These are phyloP conservation scores for Pinguiococcus pyrenoidosus DNA, from an alignment of 108 stramenopile species.

Conservation along the genomic window DNA sequence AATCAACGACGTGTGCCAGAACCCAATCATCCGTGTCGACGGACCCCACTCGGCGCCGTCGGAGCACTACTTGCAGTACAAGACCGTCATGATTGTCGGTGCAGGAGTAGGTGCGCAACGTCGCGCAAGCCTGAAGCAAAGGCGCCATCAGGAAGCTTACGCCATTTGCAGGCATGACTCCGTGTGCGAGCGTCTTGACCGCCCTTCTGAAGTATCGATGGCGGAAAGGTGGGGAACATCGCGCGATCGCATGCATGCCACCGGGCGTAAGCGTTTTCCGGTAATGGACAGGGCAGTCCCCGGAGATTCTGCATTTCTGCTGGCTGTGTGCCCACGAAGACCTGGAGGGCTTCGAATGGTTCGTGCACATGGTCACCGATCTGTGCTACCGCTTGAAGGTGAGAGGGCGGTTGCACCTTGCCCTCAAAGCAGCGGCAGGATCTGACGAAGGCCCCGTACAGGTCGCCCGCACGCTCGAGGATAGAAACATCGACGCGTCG, in stretches of 20 bases:
- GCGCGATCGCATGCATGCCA: too few relatives aligned
- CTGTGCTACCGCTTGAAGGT: too few relatives aligned
- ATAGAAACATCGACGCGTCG: too few relatives aligned
- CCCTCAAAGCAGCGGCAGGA: too few relatives aligned
- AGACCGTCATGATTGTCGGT: constrained; percentile 15
- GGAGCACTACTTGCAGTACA: constrained; percentile 19
- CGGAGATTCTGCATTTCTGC: constrained; percentile 28
- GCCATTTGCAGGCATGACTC: constrained; percentile 37
- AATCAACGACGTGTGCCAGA: constrained; percentile 13
- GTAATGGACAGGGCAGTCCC: too few relatives aligned
- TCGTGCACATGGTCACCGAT: constrained; percentile 11
- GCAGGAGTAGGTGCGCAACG: too few relatives aligned
- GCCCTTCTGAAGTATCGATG: constrained; percentile 27
- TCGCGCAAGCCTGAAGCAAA: too few relatives aligned
- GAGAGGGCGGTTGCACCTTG: too few relatives aligned
- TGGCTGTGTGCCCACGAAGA: constrained; percentile 28
- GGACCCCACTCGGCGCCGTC: constrained; percentile 30
- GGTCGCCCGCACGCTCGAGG: too few relatives aligned
- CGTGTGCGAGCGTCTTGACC: constrained; percentile 18
- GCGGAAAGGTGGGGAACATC: constrained; percentile 29
- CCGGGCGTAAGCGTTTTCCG: too few relatives aligned
- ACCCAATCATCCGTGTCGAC: constrained; percentile 24
- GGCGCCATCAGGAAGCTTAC: too few relatives aligned
- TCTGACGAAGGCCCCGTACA: too few relatives aligned
- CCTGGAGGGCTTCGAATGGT: constrained; percentile 27